A percentile compares a stretch with the other conserved stretches of the same genome.
These are phyloP conservation scores for Neoscytalidium dimidiatum DNA, from an alignment of 2,329 filamentous ascomycete genomes.

Conservation along the genomic window DNA sequence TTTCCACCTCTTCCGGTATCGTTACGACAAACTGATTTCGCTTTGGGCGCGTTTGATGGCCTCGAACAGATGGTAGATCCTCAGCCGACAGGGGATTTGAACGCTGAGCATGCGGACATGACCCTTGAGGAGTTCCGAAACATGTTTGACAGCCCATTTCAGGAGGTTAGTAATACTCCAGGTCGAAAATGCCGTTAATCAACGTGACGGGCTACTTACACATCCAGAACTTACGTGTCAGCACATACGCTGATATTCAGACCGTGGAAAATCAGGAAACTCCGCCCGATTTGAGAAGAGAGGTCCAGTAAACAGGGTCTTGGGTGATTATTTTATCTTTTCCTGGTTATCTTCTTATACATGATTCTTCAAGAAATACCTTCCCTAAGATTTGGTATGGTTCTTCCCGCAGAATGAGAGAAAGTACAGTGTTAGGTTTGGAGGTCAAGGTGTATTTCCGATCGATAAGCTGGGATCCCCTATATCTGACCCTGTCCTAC, in stretches of 20 bases:
- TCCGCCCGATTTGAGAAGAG: no score
- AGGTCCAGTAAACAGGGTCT: no score
- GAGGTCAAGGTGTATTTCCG: no score
- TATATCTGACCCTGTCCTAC: no score
- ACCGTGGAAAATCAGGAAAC: background rate
- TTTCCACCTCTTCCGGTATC: constrained; percentile 37
- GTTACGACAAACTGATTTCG: constrained; percentile 27
- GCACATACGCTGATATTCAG: background rate
- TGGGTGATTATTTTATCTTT: no score
- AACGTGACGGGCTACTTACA: background rate
- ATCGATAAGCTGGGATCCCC: no score
- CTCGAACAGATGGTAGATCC: constrained; percentile 13
- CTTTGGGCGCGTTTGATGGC: constrained; percentile 16
- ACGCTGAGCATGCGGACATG: background rate
- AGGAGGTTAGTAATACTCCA: background rate
- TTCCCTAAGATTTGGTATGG: no score
- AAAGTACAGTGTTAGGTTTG: no score
- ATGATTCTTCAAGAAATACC: no score
- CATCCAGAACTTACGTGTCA: background rate
- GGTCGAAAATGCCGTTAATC: background rate
- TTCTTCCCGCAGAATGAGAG: no score
- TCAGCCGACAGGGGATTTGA: background rate
- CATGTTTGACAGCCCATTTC: background rate
- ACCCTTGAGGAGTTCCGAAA: background rate
- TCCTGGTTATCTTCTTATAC: no score